Base-by-base conservation (phyloP, 2,329 filamentous ascomycete genomes). In the Periglandula ipomoeae region DNA sequence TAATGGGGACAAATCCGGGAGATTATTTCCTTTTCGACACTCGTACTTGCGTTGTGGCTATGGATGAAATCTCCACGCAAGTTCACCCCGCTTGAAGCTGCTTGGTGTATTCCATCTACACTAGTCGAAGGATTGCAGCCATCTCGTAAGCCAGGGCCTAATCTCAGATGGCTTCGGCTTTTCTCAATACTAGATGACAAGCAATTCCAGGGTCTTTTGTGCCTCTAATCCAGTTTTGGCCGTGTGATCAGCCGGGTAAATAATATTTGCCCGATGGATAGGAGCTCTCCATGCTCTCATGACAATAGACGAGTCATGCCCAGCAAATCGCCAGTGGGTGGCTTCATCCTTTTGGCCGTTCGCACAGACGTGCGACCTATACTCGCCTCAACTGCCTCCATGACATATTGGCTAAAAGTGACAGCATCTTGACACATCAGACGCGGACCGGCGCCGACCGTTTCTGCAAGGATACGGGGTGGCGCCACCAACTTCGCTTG, bases 291-390 rank as follows among this genome's bases (percentile, higher is more conserved):
- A n/a, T n/a, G n/a, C n/a, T n/a, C n/a, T n/a, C n/a, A n/a, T n/a
- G n/a, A n/a, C n/a, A n/a, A n/a, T n/a, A n/a, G 32, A 23, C 44
- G 44, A 46, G 44, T 46, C 44, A 46, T 46, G 44, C 30, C 17
- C 20, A 7, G 19, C 2, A 23, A 15, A 3, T n/a, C 4, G 22
- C 20, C 13, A 19, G 35, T 17, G 23, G 11, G n/a, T 4, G 20
- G 22, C 39, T 13, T 27, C n/a, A 41, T 27, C 39, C 23, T 41
- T 8, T 15, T n/a, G 32, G 11, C 30, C 44, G 44, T 46, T 38
- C 15, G 27, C 27, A 37, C 44, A 37, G 44, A 46, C 32, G 11
- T 32, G 44, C 22, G 1, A 30, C 19, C 24, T 5, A 17, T 13
- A 5, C 17, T 11, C 3, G 10, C n/a, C n/a, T 15, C 13, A 17